Conservation (phyloP, 2,329 filamentous ascomycete genomes). For the Magnaporthiopsis rhizophila region DNA sequence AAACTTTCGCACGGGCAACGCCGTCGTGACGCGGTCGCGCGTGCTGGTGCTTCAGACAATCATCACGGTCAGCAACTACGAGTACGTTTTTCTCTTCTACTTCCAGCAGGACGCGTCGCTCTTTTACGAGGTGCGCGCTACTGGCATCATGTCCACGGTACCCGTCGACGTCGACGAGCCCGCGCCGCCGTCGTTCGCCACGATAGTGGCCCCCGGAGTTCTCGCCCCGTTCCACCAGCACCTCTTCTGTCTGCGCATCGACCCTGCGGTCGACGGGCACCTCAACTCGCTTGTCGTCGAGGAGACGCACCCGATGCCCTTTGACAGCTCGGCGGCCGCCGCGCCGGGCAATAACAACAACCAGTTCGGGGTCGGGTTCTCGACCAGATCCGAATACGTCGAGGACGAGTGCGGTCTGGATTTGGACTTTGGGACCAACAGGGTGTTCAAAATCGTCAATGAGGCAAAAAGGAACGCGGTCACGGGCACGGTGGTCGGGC, state of each 20-base stretch:
- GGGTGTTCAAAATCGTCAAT: slow-evolving; percentile 41
- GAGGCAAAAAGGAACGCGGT: slow-evolving; percentile 31
- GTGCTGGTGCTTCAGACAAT: slow-evolving; percentile 62
- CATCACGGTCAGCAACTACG: slow-evolving; percentile 63
- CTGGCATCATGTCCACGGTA: slow-evolving; percentile 55
- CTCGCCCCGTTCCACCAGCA: slow-evolving; percentile 66
- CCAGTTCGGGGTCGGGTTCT: slow-evolving; percentile 41
- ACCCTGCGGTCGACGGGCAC: slow-evolving; percentile 54
- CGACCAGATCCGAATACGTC: slow-evolving; percentile 33
- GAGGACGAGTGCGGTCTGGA: slow-evolving; percentile 37
- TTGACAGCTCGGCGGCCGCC: not conserved
- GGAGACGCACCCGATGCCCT: slow-evolving; percentile 33
- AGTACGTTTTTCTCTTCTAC: slow-evolving; percentile 47
- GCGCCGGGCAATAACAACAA: slow-evolving; percentile 28
- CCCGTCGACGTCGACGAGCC: slow-evolving; percentile 48
- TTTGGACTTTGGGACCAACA: slow-evolving; percentile 39
- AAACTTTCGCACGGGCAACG: slow-evolving; percentile 56
- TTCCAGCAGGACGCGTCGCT: slow-evolving; percentile 57
- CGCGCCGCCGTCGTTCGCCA: slow-evolving; percentile 40
- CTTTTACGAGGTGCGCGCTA: slow-evolving; percentile 55
- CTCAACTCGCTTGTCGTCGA: slow-evolving; percentile 41
- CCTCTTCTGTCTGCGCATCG: slow-evolving; percentile 57
- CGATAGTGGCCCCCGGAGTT: slow-evolving; percentile 54
- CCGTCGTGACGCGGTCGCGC: slow-evolving; percentile 51
- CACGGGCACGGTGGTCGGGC: slow-evolving; percentile 35